Evolutionary conservation across 2,329 filamentous ascomycete species (phyloP), one percentile per base, ranked within the genome.

Genomic region (Berkeleyomyces basicola): DNA sequence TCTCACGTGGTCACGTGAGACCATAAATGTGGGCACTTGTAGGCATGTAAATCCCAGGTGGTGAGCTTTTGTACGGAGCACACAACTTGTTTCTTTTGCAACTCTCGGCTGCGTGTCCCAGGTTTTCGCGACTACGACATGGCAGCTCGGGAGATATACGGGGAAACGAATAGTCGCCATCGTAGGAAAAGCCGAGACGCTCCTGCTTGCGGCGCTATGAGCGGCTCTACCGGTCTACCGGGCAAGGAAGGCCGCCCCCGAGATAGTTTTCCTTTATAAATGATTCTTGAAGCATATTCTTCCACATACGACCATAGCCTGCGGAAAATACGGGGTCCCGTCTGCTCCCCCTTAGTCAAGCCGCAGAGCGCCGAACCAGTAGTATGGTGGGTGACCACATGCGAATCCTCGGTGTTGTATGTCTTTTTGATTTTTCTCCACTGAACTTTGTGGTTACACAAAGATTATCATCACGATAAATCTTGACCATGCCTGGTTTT

Each of bases 321-420:
- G 53, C 49, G 53, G 55, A 59, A 63, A 37, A 61, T 61, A 61
- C 43, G 59, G 59, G 44, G 59, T 61, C 59, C 59, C 59, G 60
- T 61, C 47, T 57, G 47, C 60, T 61, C 60, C 60, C 60, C 47
- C 60, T 42, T 61, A 57, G 47, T 61, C 60, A 61, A 61, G 49
- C 60, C 49, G 43, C 36, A 57, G 60, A 61, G 60, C 47, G 60
- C 60, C 49, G 47, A 53, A 61, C 36, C 53, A 61, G 60, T 61
- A 61, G 46, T 61, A 55, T 43, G 60, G 60, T 61, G 47, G 47
- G 60, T 61, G 47, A 55, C 60, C 47, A 61, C 60, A 43, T 61
- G 47, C 40, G 60, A 61, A 61, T 61, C 39, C 60, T 53, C 40
- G 49, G 60, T 62, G 60, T 62, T 58, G 60, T 62, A 62, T 44